Evolutionary conservation across 495 filamentous ascomycete genomes (phyloP).

Genomic region (Podospora tetraspora): DNA sequence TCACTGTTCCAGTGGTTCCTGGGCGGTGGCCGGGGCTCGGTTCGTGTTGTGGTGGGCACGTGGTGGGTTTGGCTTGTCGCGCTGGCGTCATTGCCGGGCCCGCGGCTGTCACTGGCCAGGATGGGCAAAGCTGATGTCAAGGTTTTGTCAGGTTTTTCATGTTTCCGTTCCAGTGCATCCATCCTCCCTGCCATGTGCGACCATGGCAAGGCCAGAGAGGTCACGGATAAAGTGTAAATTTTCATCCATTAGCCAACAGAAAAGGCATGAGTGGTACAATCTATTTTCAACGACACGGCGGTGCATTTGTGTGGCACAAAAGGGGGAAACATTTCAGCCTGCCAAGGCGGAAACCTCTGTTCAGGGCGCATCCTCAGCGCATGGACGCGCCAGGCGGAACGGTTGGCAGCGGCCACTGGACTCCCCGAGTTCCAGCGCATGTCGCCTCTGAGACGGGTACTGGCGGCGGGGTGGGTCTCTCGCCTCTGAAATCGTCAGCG

Average conservation of each 20-base stretch:
- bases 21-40: background rate
- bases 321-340: background rate
- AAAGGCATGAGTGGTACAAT: background rate
- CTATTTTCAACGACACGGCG: background rate
- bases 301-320: background rate
- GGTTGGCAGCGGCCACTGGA: too few species aligned
- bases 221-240: background rate
- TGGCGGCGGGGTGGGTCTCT: too few species aligned
- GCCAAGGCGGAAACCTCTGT: background rate
- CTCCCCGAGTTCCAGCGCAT: background rate
- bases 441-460: background rate
- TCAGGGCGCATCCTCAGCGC: too few species aligned
- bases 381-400: background rate
- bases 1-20: too few species aligned
- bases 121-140: background rate
- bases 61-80: background rate
- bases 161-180: background rate
- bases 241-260: background rate
- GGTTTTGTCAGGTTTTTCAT: background rate
- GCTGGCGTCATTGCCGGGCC: background rate
- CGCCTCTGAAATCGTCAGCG: background rate
- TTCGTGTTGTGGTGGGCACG: background rate
- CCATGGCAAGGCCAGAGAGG: background rate
- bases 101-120: background rate
- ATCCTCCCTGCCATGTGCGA: background rate